Base-by-base conservation (phyloP, 83 land plant species). In the Picea mariana region DNA sequence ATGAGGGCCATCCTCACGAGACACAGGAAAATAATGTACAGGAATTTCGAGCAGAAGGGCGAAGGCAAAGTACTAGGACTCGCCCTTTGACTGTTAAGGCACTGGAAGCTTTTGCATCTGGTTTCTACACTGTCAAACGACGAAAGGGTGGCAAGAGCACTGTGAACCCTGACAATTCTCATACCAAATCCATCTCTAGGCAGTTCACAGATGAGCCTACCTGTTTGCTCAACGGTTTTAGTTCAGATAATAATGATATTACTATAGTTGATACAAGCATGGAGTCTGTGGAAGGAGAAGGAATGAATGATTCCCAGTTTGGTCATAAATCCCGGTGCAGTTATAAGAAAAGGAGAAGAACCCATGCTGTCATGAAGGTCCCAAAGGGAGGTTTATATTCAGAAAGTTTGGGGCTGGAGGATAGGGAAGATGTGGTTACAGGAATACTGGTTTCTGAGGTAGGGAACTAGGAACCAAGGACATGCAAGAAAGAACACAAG, bases 1-100 rank as follows among this genome's bases (percentile, higher is more conserved):
- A 49, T 75, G 77, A 75, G n/a, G 21, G 77, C 59, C 77, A 75
- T 23, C 27, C 77, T 20, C 52, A 42, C 4, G 77, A 75, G 16
- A 47, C 49, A 12, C 58, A 44, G 5, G 77, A 75, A 75, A 75
- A 47, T 79, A 16, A 58, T 31, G 79, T 76, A 31, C 83, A 84
- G 23, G 65, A 80, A 8, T 75, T 42, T 75, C 59, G 4, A 75
- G 61, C 72, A 58, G 85, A 68, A 40, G 34, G 73, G 27, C 71
- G 90, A 7, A 88, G 95, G 69, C 95, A 90, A 13, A 86, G 95
- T 82, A 92, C 91, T 13, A 88, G 95, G 68, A 87, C 77, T 75
- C 84, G 95, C 3, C 95, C 95, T 3, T 85, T 78, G 62, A 90
- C 92, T 23, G 81, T 88, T 3, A 82, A 80, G 87, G 91, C 85